A percentile compares a stretch with the other conserved stretches of the same genome.
Conservation (phyloP, 2,329 filamentous ascomycete genomes). For the Phaeosphaeriaceae sp. region DNA sequence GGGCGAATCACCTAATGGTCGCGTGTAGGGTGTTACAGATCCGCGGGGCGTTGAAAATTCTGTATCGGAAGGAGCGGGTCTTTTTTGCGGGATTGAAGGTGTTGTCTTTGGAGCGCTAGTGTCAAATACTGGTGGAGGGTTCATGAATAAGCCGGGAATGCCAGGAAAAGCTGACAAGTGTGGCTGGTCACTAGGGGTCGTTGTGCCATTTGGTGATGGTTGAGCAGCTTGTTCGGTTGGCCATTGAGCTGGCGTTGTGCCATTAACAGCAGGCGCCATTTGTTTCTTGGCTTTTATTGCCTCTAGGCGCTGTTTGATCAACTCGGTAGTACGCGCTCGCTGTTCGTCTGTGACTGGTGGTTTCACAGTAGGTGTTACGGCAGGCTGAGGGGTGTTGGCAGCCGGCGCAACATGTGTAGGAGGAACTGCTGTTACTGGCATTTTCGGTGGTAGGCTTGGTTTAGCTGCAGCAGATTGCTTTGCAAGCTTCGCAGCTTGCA, state of each 20-base stretch:
- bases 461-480: conserved; percentile 29
- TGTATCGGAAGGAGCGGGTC: conserved; percentile 73
- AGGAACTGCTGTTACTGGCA: conserved; percentile 18
- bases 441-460: conserved; percentile 26
- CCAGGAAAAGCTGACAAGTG: conserved; percentile 38
- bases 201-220: conserved; percentile 6
- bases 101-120: conserved; percentile 11
- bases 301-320: conserved; percentile 79
- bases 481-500: conserved; percentile 76
- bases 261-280: conserved; percentile 11
- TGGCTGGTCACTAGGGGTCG: conserved; percentile 9
- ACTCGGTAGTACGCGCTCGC: conserved; percentile 71
- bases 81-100: conserved; percentile 52
- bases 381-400: conserved; percentile 18
- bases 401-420: conserved; percentile 13
- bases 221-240: conserved; percentile 6
- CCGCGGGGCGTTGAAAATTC: conserved; percentile 52
- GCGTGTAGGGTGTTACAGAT: conserved; percentile 55
- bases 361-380: conserved; percentile 17
- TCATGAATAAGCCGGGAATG: conserved; percentile 63
- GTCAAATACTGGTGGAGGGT: conserved; percentile 18
- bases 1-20: conserved; percentile 66
- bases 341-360: conserved; percentile 43
- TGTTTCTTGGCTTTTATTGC: conserved; percentile 52
- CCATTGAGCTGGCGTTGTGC: conserved; percentile 9